Conservation (phyloP, 495 filamentous ascomycete species). For the Penicillium bovifimosum region DNA sequence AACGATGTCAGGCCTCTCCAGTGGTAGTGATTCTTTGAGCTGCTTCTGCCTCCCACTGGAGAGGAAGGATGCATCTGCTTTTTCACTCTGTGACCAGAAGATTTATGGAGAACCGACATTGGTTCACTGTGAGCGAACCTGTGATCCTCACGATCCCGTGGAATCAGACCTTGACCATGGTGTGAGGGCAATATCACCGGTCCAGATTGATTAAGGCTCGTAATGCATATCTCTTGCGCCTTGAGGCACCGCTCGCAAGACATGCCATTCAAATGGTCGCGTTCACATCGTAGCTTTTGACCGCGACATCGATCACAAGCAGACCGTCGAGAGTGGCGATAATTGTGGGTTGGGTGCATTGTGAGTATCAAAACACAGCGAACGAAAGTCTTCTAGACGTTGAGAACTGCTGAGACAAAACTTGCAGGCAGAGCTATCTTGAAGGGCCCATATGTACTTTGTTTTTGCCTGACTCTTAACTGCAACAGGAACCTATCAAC, state of each 20-base stretch:
- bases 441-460: slow-evolving; percentile 1
- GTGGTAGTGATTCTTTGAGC: background rate
- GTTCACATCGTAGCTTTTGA: slow-evolving; percentile 36
- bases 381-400: background rate
- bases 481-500: background rate
- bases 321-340: slow-evolving; percentile 30
- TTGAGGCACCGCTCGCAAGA: slow-evolving; percentile 28
- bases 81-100: slow-evolving; percentile 10
- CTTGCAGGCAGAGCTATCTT: background rate
- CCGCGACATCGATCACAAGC: slow-evolving; percentile 42
- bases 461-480: background rate
- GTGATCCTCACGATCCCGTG: background rate
- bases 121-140: background rate
- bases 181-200: slow-evolving; percentile 5
- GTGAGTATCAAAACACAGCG: background rate
- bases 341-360: slow-evolving; percentile 20
- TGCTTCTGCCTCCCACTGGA: background rate
- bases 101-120: slow-evolving; percentile 14
- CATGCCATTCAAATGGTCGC: slow-evolving; percentile 24
- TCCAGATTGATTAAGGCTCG: slow-evolving; percentile 16
- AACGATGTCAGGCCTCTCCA: slow-evolving; percentile 3
- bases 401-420: background rate
- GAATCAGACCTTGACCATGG: background rate
- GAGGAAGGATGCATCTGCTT: background rate
- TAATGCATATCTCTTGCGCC: slow-evolving; percentile 24